Evolutionary conservation across 805 yeast genomes (phyloP).

Genomic region (Torulaspora indica): DNA sequence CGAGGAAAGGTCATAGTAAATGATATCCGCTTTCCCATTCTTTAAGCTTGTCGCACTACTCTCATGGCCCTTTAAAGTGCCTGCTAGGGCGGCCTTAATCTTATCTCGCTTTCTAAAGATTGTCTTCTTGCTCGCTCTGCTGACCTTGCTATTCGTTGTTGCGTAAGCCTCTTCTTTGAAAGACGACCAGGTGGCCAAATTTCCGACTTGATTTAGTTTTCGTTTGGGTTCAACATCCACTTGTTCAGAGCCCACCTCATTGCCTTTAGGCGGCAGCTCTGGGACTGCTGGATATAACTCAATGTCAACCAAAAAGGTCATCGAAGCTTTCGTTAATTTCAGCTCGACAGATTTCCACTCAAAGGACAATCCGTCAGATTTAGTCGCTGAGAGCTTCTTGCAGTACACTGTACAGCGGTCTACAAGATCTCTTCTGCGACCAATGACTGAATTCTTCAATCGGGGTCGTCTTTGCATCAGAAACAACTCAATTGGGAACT

Average conservation of each 20-base stretch:
- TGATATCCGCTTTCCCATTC: not conserved
- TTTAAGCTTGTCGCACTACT: not conserved
- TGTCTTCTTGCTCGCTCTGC: not conserved
- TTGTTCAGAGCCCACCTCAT: not conserved
- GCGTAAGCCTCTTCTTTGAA: not conserved
- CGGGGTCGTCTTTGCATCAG: conserved; percentile 13
- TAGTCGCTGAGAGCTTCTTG: not conserved
- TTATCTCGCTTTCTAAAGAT: conserved; percentile 6
- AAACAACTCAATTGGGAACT: conserved; percentile 7
- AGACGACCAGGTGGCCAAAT: not conserved
- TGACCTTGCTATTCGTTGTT: not conserved
- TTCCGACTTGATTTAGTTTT: not conserved
- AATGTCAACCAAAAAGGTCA: conserved; percentile 11
- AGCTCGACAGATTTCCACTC: conserved; percentile 17
- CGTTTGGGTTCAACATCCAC: not conserved
- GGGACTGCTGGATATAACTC: conserved; percentile 21
- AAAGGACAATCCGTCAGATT: conserved; percentile 4
- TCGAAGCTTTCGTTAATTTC: not conserved
- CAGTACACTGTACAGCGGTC: conserved; percentile 3
- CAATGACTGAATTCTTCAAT: not conserved
- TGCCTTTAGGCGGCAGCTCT: conserved; percentile 13
- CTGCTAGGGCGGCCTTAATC: conserved; percentile 1
- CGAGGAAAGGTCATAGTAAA: conserved; percentile 6
- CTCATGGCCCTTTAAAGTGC: not conserved
- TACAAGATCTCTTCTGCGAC: conserved; percentile 15